Evolutionary conservation across 352 stramenopile genomes (phyloP).

Genomic region (Phytophthora constricta): DNA sequence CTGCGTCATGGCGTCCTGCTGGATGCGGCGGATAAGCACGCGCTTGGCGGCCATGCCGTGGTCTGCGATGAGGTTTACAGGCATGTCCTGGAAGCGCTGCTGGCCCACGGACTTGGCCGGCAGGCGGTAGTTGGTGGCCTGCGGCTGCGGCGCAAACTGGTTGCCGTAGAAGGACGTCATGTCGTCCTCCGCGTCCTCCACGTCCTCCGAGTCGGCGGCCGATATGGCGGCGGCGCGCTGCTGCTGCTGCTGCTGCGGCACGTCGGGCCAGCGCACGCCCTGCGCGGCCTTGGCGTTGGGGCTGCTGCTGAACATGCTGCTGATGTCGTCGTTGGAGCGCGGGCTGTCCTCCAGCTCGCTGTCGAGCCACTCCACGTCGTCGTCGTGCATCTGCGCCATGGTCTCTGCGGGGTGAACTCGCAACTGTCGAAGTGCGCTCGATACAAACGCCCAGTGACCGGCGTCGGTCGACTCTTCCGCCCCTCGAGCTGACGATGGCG

Average conservation of each 20-base stretch:
- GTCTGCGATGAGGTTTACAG: slow-evolving; percentile 60
- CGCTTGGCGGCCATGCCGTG: slow-evolving; percentile 67
- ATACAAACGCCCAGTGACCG: slow-evolving; percentile 31
- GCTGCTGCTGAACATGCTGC: slow-evolving; percentile 78
- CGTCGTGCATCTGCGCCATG: slow-evolving; percentile 33
- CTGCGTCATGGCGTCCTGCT: slow-evolving; percentile 83
- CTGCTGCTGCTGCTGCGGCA: slow-evolving; percentile 31
- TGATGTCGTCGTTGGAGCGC: slow-evolving; percentile 65
- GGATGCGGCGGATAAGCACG: slow-evolving; percentile 71
- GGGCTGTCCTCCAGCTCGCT: slow-evolving; percentile 81
- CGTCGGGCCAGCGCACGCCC: slow-evolving; percentile 23
- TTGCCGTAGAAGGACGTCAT: slow-evolving; percentile 52
- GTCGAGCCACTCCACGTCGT: slow-evolving; percentile 67
- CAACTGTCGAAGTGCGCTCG: neutral
- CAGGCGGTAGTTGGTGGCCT: slow-evolving; percentile 29
- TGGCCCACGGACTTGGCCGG: slow-evolving; percentile 28
- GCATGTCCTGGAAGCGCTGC: slow-evolving; percentile 61
- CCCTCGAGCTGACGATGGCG: slow-evolving; percentile 19
- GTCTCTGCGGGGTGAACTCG: slow-evolving; percentile 10
- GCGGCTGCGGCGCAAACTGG: slow-evolving; percentile 30
- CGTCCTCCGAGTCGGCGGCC: slow-evolving; percentile 46
- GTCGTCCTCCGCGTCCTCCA: slow-evolving; percentile 43
- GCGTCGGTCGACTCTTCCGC: slow-evolving; percentile 21
- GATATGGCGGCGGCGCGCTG: slow-evolving; percentile 48
- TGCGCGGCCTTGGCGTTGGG: slow-evolving; percentile 51